Base-by-base conservation (phyloP, 108 stramenopile genomes). In the Pseudonitzschia multiseries region DNA sequence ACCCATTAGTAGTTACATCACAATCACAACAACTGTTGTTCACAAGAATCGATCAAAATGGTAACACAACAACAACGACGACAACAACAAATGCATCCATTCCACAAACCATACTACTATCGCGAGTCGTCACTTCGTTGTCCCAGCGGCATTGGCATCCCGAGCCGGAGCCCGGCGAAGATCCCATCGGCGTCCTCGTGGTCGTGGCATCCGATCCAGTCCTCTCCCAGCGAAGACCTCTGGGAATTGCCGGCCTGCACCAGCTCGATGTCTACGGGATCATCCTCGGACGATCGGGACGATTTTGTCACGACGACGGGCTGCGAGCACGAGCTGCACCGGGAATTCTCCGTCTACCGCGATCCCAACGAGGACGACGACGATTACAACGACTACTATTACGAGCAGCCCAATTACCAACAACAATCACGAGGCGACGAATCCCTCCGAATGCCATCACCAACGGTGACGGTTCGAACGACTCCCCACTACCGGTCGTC, bases 191-290 rank as follows among this genome's bases (percentile, higher is more conserved):
- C 32, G n/a, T 62, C 61, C 5, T 62, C 61, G 32, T 76, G 75
- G 75, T 62, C 61, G 32, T 76, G 75, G 75, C 75, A 69, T 32
- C 75, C 75, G 44, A 69, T 76, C 28, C 68, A 76, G 28, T 54
- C 68, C 24, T 68, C 68, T 0, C 44, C 68, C 50, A 76, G 75
- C 68, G 61, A 76, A 26, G 75, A 76, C 8, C 42, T 76, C 59
- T 76, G 75, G 75, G 75, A 76, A 52, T 32, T 76, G 14, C 75
- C 75, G 17, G 32, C 54, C 20, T 57, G 56, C 26, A 27, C 68
- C 12, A 57, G 68, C 26, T 28, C 60, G 43, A 36, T 51, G 24
- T 53, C 68, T 12, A n/a, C n/a, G n/a, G n/a, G n/a, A 31, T 67
- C 40, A 53, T 65, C 15, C 8, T 54, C 53, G n/a, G 9, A 54